These are phyloP conservation scores for Dissoconium aciculare DNA, from an alignment of 2,329 filamentous ascomycete genomes.

Conservation along the genomic window DNA sequence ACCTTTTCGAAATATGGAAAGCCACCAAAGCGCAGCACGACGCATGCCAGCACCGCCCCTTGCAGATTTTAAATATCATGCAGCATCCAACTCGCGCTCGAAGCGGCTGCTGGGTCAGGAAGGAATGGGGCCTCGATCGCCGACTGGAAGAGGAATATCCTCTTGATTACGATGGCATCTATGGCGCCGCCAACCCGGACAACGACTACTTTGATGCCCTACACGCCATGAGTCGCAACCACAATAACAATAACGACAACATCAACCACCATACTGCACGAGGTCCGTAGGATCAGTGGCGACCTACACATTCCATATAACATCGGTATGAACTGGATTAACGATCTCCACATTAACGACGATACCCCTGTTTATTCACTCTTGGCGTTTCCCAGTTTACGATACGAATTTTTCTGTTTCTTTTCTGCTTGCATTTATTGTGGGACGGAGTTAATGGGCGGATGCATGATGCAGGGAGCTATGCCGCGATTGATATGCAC, in stretches of 20 bases:
- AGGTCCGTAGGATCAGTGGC: too few relatives aligned
- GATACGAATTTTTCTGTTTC: too few relatives aligned
- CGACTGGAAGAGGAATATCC: conserved; percentile 19
- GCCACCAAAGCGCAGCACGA: conserved; percentile 39
- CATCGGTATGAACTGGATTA: too few relatives aligned
- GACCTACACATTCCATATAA: too few relatives aligned
- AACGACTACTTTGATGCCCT: conserved; percentile 17
- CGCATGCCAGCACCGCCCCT: conserved; percentile 34
- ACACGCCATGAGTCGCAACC: too few relatives aligned
- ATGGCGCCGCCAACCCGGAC: conserved; percentile 14
- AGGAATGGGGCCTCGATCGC: conserved; percentile 21
- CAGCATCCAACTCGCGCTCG: conserved; percentile 24
- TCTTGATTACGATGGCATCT: conserved; percentile 22
- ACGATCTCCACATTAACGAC: too few relatives aligned
- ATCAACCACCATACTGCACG: conserved; percentile 9
- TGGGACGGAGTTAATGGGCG: too few relatives aligned
- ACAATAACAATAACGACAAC: conserved; percentile 4
- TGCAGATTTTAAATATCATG: conserved; percentile 29
- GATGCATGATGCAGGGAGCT: too few relatives aligned
- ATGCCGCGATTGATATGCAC: too few relatives aligned
- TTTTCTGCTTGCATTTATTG: too few relatives aligned
- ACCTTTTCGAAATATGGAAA: conserved; percentile 45
- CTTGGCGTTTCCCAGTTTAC: too few relatives aligned
- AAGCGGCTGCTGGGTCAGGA: conserved; percentile 23
- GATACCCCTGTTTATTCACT: too few relatives aligned